A percentile compares a stretch with the other conserved stretches of the same genome.
phyloP scores from a whole-genome alignment of 2,329 filamentous ascomycete species.

The Pseudogymnoascus sp. region DNA sequence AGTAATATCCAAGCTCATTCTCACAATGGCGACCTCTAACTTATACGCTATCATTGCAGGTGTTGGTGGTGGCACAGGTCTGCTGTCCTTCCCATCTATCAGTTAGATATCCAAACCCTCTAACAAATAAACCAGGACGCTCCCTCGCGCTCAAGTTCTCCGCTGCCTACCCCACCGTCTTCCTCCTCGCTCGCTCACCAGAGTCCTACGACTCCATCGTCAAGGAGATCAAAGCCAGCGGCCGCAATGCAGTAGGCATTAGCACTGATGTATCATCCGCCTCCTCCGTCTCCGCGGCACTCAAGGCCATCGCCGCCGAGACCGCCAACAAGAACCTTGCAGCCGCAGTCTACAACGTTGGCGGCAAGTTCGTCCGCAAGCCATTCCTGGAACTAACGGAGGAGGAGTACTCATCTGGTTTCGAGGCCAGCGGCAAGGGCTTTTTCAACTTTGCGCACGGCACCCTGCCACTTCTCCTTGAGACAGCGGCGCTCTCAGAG shows the following conservation, averaged over 20 bases:
- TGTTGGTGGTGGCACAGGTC: constrained; percentile 59
- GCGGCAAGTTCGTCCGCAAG: constrained; percentile 40
- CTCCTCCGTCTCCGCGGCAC: constrained; percentile 46
- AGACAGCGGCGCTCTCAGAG: constrained; percentile 40
- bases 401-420: constrained; percentile 42
- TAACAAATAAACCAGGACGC: constrained; percentile 29
- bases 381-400: constrained; percentile 50
- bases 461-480: constrained; percentile 61
- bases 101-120: not conserved
- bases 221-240: constrained; percentile 56
- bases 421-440: constrained; percentile 47
- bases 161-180: constrained; percentile 60
- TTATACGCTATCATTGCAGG: constrained; percentile 65
- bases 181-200: constrained; percentile 59
- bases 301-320: constrained; percentile 54
- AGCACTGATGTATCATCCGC: constrained; percentile 55
- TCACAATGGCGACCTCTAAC: constrained; percentile 28
- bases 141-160: constrained; percentile 51
- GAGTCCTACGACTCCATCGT: constrained; percentile 60
- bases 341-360: constrained; percentile 66
- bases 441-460: constrained; percentile 71
- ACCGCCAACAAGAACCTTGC: constrained; percentile 48
- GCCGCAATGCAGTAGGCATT: constrained; percentile 65
- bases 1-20: not conserved
- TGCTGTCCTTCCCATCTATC: not conserved